Conservation (phyloP, 257 asterid species). For the Henckelia pumila region DNA sequence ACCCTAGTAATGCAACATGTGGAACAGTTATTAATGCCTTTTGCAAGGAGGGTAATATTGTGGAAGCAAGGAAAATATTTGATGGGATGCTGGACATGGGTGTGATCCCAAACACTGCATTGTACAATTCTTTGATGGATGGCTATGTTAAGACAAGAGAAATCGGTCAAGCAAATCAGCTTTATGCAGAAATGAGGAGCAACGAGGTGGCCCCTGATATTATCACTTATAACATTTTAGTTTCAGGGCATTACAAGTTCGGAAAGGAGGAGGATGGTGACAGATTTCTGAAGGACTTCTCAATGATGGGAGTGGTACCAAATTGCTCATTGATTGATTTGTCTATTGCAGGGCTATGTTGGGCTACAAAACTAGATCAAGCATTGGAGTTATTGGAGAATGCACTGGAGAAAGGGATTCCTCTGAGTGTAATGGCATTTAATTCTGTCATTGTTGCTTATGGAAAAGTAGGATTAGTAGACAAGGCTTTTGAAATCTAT, state of each 20-base stretch:
- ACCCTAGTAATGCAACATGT: slow-evolving; percentile 65
- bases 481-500: slow-evolving; percentile 69
- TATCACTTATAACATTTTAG: slow-evolving; percentile 72
- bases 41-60: slow-evolving; percentile 81
- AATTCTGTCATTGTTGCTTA: slow-evolving; percentile 77
- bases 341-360: slow-evolving; percentile 62
- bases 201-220: slow-evolving; percentile 71
- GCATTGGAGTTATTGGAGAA: slow-evolving; percentile 55
- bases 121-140: slow-evolving; percentile 73
- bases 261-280: slow-evolving; percentile 53
- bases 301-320: slow-evolving; percentile 36
- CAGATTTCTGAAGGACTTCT: slow-evolving; percentile 49
- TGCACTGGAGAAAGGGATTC: slow-evolving; percentile 76
- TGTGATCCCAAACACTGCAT: slow-evolving; percentile 46
- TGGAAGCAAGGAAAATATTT: slow-evolving; percentile 64
- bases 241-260: slow-evolving; percentile 75
- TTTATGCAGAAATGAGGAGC: slow-evolving; percentile 70
- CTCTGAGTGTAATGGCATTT: slow-evolving; percentile 63
- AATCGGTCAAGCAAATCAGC: slow-evolving; percentile 50
- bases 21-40: slow-evolving; percentile 57
- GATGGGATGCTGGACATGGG: slow-evolving; percentile 60
- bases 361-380: slow-evolving; percentile 76
- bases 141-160: slow-evolving; percentile 89
- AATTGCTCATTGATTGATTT: slow-evolving; percentile 50
- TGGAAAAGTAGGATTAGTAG: slow-evolving; percentile 61